phyloP scores from a whole-genome alignment of 2,329 filamentous ascomycete species.

The Colletotrichum sojae region DNA sequence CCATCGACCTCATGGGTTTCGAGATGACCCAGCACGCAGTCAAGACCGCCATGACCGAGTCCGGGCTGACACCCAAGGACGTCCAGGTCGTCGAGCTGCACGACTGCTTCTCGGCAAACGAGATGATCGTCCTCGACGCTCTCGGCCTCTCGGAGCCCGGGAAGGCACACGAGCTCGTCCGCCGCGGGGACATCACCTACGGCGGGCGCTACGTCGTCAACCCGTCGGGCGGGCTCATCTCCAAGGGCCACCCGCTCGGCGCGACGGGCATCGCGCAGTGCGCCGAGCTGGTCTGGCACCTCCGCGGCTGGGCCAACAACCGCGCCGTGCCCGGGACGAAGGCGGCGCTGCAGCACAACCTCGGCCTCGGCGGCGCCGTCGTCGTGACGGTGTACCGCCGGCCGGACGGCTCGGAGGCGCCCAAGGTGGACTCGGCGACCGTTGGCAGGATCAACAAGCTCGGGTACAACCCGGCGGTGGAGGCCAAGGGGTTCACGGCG shows the following conservation, averaged over 20 bases:
- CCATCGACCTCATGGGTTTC: constrained; percentile 92
- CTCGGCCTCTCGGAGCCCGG: constrained; percentile 84
- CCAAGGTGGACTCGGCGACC: constrained; percentile 71
- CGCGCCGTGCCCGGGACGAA: constrained; percentile 77
- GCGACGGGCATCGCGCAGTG: constrained; percentile 97
- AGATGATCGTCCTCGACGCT: constrained; percentile 91
- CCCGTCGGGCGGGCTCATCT: constrained; percentile 93
- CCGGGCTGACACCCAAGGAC: constrained; percentile 71
- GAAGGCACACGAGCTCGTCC: constrained; percentile 92
- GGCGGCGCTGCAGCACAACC: constrained; percentile 89
- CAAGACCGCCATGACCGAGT: constrained; percentile 79
- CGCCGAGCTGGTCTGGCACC: constrained; percentile 94
- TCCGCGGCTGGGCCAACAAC: constrained; percentile 97
- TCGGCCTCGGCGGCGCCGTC: constrained; percentile 90
- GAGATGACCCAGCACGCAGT: constrained; percentile 85
- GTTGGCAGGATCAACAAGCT: constrained; percentile 78
- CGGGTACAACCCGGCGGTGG: constrained; percentile 93
- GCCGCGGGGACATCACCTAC: constrained; percentile 91
- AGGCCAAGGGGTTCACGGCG: constrained; percentile 89
- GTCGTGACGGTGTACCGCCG: constrained; percentile 92
- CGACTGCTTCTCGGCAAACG: constrained; percentile 96
- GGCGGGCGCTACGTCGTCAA: constrained; percentile 89
- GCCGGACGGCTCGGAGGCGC: constrained; percentile 79
- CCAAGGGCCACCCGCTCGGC: constrained; percentile 94
- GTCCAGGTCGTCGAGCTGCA: constrained; percentile 92